These are phyloP conservation scores for Colletotrichum noveboracense DNA, from an alignment of 2,329 filamentous ascomycete genomes.

Conservation along the genomic window DNA sequence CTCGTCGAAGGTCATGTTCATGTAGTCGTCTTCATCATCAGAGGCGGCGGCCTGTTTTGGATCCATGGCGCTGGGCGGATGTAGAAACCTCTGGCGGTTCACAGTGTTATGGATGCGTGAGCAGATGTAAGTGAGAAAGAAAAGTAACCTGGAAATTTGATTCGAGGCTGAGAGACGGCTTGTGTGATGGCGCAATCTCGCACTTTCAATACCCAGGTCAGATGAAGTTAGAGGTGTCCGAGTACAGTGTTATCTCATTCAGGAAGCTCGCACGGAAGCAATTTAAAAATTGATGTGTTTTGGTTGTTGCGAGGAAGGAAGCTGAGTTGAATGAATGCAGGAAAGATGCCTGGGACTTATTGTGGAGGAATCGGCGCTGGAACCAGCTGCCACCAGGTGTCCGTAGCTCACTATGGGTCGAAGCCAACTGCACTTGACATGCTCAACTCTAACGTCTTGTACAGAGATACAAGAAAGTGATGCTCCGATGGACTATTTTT, in stretches of 20 bases:
- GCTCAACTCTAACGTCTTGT: neutral
- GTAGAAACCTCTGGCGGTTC: neutral
- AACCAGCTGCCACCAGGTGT: neutral
- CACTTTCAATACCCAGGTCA: neutral
- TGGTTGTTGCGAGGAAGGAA: neutral
- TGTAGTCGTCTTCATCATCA: slow-evolving; percentile 92
- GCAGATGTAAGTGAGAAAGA: neutral
- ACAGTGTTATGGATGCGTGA: neutral
- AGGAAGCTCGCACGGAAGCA: neutral
- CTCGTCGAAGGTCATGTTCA: slow-evolving; percentile 91
- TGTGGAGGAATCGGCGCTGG: neutral
- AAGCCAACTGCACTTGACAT: neutral
- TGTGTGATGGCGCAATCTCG: neutral
- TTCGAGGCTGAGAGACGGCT: neutral
- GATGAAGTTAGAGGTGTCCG: neutral
- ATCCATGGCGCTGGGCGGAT: neutral
- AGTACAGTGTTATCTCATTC: neutral
- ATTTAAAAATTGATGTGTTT: neutral
- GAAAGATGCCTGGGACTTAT: neutral
- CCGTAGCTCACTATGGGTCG: neutral
- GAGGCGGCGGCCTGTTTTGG: neutral
- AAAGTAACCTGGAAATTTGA: neutral
- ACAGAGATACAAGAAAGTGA: neutral
- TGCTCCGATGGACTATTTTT: neutral
- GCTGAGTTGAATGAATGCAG: neutral